Evolutionary conservation across 1,284 basidiomycete genomes (phyloP), one percentile per base, ranked within the genome.

Genomic region (Naganishia sp.): DNA sequence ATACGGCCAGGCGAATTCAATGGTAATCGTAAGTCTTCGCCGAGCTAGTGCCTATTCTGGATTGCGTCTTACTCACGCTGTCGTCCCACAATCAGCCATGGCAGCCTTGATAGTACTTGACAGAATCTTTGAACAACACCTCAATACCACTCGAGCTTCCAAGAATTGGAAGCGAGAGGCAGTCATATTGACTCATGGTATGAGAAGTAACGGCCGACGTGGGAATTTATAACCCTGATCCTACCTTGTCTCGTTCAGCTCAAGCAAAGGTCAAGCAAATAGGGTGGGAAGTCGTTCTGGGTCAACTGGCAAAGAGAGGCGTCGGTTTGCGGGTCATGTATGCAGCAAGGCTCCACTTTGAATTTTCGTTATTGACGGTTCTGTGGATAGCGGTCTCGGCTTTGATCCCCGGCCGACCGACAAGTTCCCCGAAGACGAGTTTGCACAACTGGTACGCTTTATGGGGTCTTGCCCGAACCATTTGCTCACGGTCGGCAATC

Each of bases 71-170:
- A 7, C 36, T 39, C 13, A 39, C 36, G 36, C 36, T 13, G 9
- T 13, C 9, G 21, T 49, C 9, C 46, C 44, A 36, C 46, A 45
- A 6, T 65, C 71, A 95, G 92, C 93, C 3, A 83, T 96, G 56
- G 91, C 94, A 71, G 92, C 88, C 2, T 79, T 96, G 45, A 88
- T 95, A 69, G 92, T 94, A 13, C 90, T 85, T 0, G 85, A 93
- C 61, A 87, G 94, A 76, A 88, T 90, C 15, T 74, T 80, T 33
- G 73, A 74, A 43, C 71, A 70, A 23, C 77, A 78, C 60, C 77
- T 77, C 86, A 92, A 77, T 81, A 84, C 63, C 71, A 77, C 15
- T 84, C 87, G 72, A 82, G 91, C 16, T 81, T 72, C 21, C 85
- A 81, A 69, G 89, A 88, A 80, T 84, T 94, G 92, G 92, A 88